Evolutionary conservation across 345 rosid genomes (phyloP), one percentile per base, ranked within the genome.

Genomic region (Acer yangbiense): DNA sequence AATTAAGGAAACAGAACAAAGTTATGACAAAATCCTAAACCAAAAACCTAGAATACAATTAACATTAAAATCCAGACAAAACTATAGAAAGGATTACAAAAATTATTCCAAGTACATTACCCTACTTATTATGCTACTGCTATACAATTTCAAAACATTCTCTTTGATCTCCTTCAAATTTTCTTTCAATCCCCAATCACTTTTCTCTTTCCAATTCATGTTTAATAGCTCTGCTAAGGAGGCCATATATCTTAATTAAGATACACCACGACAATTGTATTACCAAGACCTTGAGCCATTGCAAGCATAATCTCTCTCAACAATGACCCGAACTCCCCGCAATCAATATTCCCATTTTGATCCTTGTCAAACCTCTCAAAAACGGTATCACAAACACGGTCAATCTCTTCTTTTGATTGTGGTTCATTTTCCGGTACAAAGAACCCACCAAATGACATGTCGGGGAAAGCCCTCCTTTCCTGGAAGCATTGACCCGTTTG

Each of bases 281-380:
- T 54, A 0, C 87, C 87, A 8, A 87, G 29, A 57, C 88, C 83
- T 3, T 73, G 74, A 21, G 80, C 88, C 80, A 85, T 50, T 13
- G 86, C 86, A 3, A 73, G 65, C 90, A 85, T 79, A 9, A 87
- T 73, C 79, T 87, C 87, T 69, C 4, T 61, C 43, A 83, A 76
- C 4, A 83, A 78, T 8, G 48, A 57, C 72, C 52, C 27, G 29
- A 48, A 83, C 61, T 58, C 81, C 2, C 29, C 32, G 0, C 50
- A n/a, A 68, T 78, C 79, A 2, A 85, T 75, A 7, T 10, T 60
- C 20, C 85, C 85, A 7, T 67, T 82, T 21, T 39, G 55, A 29
- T 78, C 77, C 62, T 74, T 70, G 8, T 82, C 86, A 3, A 82
- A 85, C 65, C 78, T 80, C 9, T 83, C 71, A 1, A 85, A 85